phyloP scores from a whole-genome alignment of 2,329 filamentous ascomycete species.

The Mollisia scopiformis region DNA sequence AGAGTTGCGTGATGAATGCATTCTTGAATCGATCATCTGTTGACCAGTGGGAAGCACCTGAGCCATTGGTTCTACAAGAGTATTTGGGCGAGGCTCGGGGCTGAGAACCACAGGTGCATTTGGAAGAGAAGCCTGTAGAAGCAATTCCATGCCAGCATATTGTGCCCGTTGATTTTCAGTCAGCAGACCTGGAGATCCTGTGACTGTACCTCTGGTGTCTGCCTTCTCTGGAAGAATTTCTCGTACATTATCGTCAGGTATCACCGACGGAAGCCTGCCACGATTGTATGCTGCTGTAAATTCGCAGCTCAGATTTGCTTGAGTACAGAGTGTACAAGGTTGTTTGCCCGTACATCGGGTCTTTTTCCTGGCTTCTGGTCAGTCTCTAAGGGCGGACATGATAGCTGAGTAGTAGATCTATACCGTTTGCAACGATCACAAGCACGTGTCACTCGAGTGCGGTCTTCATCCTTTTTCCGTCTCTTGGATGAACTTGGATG shows the following conservation, averaged over 20 bases:
- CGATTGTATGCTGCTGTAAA: slow-evolving; percentile 54
- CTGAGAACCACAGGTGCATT: not conserved
- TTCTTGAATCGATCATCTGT: slow-evolving; percentile 11
- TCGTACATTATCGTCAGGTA: slow-evolving; percentile 11
- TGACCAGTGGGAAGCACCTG: not conserved
- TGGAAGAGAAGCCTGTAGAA: not conserved
- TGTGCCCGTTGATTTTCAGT: not conserved
- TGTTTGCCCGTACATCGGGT: slow-evolving; percentile 44
- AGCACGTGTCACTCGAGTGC: slow-evolving; percentile 45
- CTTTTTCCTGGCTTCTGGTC: slow-evolving; percentile 37
- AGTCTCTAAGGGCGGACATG: not conserved
- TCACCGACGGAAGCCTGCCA: slow-evolving; percentile 45
- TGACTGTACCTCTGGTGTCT: not conserved
- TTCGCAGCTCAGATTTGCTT: slow-evolving; percentile 42
- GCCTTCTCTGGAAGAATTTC: not conserved
- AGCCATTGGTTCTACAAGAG: not conserved
- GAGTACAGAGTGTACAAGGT: slow-evolving; percentile 42
- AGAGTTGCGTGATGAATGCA: slow-evolving; percentile 40
- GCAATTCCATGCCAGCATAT: not conserved
- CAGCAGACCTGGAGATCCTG: not conserved
- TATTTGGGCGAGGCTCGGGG: not conserved
- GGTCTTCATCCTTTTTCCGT: slow-evolving; percentile 24
- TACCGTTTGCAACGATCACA: slow-evolving; percentile 41
- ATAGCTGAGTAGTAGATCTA: not conserved
- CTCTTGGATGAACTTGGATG: slow-evolving; percentile 6